Evolutionary conservation across 2,329 filamentous ascomycete species (phyloP), one percentile per base, ranked within the genome.

Genomic region (Aureobasidium lini): DNA sequence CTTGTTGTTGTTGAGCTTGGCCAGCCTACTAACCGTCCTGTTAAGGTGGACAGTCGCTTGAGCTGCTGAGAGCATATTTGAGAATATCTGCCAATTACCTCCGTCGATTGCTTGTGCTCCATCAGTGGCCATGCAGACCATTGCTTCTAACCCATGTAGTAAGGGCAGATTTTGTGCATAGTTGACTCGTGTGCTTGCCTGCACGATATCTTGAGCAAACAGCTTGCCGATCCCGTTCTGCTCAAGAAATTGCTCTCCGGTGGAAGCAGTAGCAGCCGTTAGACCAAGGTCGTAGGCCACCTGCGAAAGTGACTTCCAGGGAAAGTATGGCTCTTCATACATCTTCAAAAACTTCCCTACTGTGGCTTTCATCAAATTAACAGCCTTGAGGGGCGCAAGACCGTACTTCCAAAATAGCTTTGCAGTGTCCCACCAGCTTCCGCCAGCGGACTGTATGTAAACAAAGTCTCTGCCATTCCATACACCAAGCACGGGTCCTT

Each of bases 31-130:
- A 0, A 96, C 87, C 0, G 82, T 79, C 0, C 87, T 88, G 66
- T 92, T 88, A 28, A 89, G 76, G 40, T 77, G 75, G 5, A 92
- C 64, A 0, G 77, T 72, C 0, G 88, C 85, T 3, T 79, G 75
- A 1, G 89, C 87, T 0, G 77, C 75, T 39, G 82, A 78, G 1
- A 93, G 76, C 88, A 96, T 95, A 46, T 80, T 76, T n/a, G 86
- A 81, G 69, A 99, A 99, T 58, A 99, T 96, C 66, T 84, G 85
- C 91, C 92, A 97, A 72, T 97, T 99, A 1, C 94, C 94, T 6
- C 91, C 91, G 13, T 82, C 73, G 1, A 97, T 82, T 16, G 87
- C 79, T 70, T 91, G 84, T 0, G 92, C 90, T 6, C 90, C 91
- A 56, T 93, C 87, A 0, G 91, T 88, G 2, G 92, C 89, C 84